Evolutionary conservation across 2,329 filamentous ascomycete genomes (phyloP).

Genomic region (Colletotrichum orbiculare): DNA sequence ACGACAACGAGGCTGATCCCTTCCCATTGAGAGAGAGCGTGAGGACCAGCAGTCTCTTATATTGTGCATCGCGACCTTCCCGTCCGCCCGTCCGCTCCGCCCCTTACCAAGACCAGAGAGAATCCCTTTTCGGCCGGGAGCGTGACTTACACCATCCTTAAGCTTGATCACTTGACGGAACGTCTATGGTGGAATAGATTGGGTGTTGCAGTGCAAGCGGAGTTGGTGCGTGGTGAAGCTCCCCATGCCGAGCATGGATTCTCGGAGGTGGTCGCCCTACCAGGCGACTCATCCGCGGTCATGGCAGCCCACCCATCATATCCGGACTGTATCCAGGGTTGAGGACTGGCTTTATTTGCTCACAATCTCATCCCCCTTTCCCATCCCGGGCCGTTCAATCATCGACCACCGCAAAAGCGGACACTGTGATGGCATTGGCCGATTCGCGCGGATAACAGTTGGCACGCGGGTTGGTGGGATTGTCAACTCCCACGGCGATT

Average conservation of each 20-base stretch:
- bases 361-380: conserved; percentile 8
- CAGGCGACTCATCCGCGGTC: conserved; percentile 23
- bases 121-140: conserved; percentile 10
- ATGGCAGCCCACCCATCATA: conserved; percentile 21
- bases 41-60: conserved; percentile 1
- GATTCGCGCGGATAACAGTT: not conserved
- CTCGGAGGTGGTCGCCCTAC: conserved; percentile 25
- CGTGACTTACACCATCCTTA: conserved; percentile 2
- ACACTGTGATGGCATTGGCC: not conserved
- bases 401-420: not conserved
- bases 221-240: conserved; percentile 14
- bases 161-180: conserved; percentile 14
- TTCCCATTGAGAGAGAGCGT: not conserved
- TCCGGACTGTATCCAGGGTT: conserved; percentile 14
- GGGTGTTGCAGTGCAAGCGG: conserved; percentile 30
- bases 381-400: conserved; percentile 1
- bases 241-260: conserved; percentile 11
- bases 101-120: not conserved
- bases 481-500: not conserved
- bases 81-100: conserved; percentile 21
- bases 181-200: conserved; percentile 29
- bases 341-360: not conserved
- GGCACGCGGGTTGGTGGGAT: conserved; percentile 19
- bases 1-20: conserved; percentile 8
- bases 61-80: not conserved